Evolutionary conservation across 345 rosid species (phyloP), one percentile per base, ranked within the genome.

Genomic region (Anastatica hierochuntica): DNA sequence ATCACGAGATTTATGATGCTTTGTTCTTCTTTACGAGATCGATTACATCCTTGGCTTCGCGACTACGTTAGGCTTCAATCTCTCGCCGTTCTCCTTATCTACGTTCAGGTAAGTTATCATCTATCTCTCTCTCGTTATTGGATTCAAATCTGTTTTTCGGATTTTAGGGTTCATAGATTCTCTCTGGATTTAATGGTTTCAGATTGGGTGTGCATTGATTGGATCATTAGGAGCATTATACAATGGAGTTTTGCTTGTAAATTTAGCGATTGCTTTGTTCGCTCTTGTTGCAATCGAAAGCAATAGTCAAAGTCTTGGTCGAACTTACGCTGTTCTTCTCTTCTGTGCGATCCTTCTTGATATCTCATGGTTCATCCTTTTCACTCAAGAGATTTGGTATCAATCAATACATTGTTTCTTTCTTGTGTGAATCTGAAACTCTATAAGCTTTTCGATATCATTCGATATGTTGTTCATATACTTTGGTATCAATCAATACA

Each of bases 221-320:
- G 95, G 97, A 70, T 83, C 95, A 7, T 69, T 85, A 1, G 95
- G 97, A 2, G 94, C 97, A 56, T 74, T 78, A 64, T 84, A 80
- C 82, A 90, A 84, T 42, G 97, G 97, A 26, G 86, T 86, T 1
- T 63, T 80, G 72, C 53, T 90, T 15, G 72, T 80, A 14, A 79
- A 84, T 63, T 67, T 90, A 46, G 82, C 66, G 52, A 82, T 90
- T 19, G 84, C 95, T 3, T 72, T 90, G 58, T 90, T 86, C 40
- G 94, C 95, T 6, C 78, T 90, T 38, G 94, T 86, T 1, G 95
- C 94, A 23, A 84, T 86, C 42, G 95, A 82, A 67, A 90, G 90
- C 44, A 79, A 81, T 71, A 82, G 88, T 62, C 92, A 90, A 72
- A 76, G 74, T 34, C 81, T 86, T 15, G 87, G 81, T 17, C 81